phyloP scores from a whole-genome alignment of 805 yeast species.

The Wickerhamomyces mucosus region DNA sequence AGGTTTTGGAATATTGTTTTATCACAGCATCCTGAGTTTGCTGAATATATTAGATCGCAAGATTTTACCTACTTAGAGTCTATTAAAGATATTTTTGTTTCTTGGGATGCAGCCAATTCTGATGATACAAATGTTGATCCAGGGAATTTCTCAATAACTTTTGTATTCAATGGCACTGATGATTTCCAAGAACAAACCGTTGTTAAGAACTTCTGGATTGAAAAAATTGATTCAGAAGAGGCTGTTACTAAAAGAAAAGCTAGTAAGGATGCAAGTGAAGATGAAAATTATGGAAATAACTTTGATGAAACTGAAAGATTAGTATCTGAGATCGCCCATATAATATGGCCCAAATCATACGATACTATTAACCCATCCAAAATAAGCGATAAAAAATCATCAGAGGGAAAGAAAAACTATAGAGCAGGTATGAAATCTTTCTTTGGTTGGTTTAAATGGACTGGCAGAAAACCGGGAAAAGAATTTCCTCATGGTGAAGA shows the following conservation, averaged over 20 bases:
- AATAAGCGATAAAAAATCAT: conserved; percentile 35
- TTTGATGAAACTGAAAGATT: conserved; percentile 41
- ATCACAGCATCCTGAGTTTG: conserved; percentile 77
- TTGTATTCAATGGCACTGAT: conserved; percentile 42
- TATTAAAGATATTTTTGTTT: conserved; percentile 54
- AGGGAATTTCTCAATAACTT: conserved; percentile 49
- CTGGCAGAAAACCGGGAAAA: conserved; percentile 68
- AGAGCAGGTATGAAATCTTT: conserved; percentile 72
- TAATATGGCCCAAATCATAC: conserved; percentile 65
- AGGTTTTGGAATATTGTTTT: conserved; percentile 84
- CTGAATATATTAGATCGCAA: conserved; percentile 65
- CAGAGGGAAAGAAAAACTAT: conserved; percentile 52
- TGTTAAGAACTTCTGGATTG: conserved; percentile 46
- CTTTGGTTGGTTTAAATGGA: conserved; percentile 83
- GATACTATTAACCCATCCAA: conserved; percentile 43
- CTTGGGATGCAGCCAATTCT: conserved; percentile 29
- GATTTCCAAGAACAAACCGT: conserved; percentile 48
- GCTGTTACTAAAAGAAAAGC: conserved; percentile 9
- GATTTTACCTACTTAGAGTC: conserved; percentile 70
- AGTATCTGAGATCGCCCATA: conserved; percentile 40
- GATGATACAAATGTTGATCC: conserved; percentile 28
- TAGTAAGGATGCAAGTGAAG: conserved; percentile 12
- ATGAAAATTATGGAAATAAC: conserved; percentile 30
- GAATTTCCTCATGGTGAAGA: conserved; percentile 76
- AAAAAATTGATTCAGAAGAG: conserved; percentile 16